Evolutionary conservation across 129 eudicot species (phyloP), one percentile per base, ranked within the genome.

Genomic region (Gnaphalium uliginosum): DNA sequence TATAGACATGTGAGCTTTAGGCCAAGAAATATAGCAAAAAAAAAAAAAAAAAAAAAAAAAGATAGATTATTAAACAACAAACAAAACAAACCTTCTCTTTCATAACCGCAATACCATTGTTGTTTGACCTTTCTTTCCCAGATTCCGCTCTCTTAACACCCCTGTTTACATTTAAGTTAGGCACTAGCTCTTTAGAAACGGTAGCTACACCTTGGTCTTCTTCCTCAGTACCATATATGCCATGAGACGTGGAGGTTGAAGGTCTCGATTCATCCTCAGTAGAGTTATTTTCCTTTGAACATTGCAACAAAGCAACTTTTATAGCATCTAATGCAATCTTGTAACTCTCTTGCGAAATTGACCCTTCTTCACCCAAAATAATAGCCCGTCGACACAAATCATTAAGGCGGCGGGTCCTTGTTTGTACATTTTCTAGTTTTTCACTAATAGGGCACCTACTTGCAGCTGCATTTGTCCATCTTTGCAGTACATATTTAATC

Each of bases 301-400:
- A 93, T 65, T 82, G 89, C 74, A 61, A 58, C 72, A 93, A 68
- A 70, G 98, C 93, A 60, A 87, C 96, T 83, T 83, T 87, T 25
- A 90, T 87, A 17, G 93, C 89, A 73, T 70, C 73, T 23, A 88
- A 41, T 10, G 97, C 98, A 78, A 83, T 71, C 69, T 61, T 75
- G 64, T 87, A 90, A 87, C 98, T 93, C 62, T 90, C 96, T 68
- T 83, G 89, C 29, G 98, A 86, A 32, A 90, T 74, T 1, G 98
- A 93, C 26, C 98, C 98, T 69, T 93, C 98, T 85, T 93, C 98
- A 39, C 96, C 97, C 85, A 93, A 83, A 58, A 93, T 87, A 37
- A 93, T 86, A 71, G 98, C 97, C 75, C 96, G 77, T 17, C 96
- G 82, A 79, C 98, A 93, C 43, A 93, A 86, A 82, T 90, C 98